These are phyloP conservation scores for Waltergamsia citrina DNA, from an alignment of 2,329 filamentous ascomycete species.

Conservation along the genomic window DNA sequence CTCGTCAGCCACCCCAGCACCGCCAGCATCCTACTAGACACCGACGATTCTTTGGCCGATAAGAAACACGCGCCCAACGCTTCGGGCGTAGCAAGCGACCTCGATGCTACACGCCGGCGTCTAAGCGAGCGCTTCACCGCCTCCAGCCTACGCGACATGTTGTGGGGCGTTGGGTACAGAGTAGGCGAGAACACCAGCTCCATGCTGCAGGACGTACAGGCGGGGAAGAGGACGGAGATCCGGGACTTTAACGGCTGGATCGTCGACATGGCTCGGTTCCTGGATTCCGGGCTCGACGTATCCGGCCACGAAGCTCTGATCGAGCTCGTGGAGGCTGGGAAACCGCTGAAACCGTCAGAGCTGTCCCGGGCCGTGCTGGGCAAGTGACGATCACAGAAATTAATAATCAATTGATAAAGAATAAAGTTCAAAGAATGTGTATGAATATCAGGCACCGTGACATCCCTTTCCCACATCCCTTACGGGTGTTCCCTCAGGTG, in stretches of 20 bases:
- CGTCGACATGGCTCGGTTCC: constrained; percentile 31
- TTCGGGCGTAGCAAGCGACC: too few relatives aligned
- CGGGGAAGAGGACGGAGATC: constrained; percentile 44
- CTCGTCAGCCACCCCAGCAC: constrained; percentile 52
- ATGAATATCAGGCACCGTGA: too few relatives aligned
- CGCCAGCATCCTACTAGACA: constrained; percentile 23
- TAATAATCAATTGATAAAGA: too few relatives aligned
- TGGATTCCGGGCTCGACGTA: constrained; percentile 20
- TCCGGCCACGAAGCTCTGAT: constrained; percentile 30
- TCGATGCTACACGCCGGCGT: background rate
- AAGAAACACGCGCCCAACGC: too few relatives aligned
- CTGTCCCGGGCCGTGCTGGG: constrained; percentile 11
- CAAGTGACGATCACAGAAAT: too few relatives aligned
- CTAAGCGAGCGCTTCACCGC: constrained; percentile 32
- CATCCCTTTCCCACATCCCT: too few relatives aligned
- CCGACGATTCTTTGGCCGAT: too few relatives aligned
- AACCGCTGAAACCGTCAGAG: constrained; percentile 20
- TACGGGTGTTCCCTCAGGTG: too few relatives aligned
- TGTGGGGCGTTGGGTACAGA: constrained; percentile 35
- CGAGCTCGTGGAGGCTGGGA: constrained; percentile 28
- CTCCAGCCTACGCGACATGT: constrained; percentile 28
- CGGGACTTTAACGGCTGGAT: constrained; percentile 52
- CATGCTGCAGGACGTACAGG: constrained; percentile 50
- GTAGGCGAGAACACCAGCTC: constrained; percentile 48
- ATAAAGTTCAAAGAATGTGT: too few relatives aligned